Conservation (phyloP, 148 eudicot species). For the Diospyros kaki region DNA sequence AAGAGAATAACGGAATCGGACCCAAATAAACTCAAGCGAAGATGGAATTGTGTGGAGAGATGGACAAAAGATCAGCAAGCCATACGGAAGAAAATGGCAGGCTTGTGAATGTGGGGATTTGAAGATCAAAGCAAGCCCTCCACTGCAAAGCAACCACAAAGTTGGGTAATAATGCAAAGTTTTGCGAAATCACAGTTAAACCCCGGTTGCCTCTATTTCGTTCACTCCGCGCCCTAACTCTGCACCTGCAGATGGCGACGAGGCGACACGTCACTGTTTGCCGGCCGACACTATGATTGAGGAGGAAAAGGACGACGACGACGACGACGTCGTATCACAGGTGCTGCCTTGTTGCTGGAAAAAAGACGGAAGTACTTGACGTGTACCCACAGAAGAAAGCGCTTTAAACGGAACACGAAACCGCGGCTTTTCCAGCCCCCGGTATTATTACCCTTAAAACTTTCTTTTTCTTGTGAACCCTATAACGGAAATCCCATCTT, state of each 20-base stretch:
- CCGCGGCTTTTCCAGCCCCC: too few species aligned
- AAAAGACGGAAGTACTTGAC: too few species aligned
- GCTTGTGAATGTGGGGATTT: neutral
- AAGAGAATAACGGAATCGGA: neutral
- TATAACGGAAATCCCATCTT: too few species aligned
- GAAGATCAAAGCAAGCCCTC: neutral
- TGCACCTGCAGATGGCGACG: neutral
- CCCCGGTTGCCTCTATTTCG: neutral
- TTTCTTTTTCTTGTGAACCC: too few species aligned
- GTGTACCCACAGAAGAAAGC: too few species aligned
- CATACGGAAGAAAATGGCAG: neutral
- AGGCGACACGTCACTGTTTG: conserved; percentile 8
- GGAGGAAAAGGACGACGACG: too few species aligned
- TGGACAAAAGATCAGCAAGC: neutral
- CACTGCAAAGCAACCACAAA: neutral
- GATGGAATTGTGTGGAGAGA: neutral
- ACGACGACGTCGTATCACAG: too few species aligned
- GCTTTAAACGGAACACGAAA: too few species aligned
- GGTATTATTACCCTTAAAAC: too few species aligned
- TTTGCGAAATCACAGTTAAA: neutral
- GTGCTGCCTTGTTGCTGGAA: too few species aligned
- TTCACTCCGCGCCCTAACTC: neutral
- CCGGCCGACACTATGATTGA: neutral
- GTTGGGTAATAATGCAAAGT: neutral
- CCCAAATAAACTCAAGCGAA: neutral